Base-by-base conservation (phyloP, 139 green algal species). In the Eudorina sp. region DNA sequence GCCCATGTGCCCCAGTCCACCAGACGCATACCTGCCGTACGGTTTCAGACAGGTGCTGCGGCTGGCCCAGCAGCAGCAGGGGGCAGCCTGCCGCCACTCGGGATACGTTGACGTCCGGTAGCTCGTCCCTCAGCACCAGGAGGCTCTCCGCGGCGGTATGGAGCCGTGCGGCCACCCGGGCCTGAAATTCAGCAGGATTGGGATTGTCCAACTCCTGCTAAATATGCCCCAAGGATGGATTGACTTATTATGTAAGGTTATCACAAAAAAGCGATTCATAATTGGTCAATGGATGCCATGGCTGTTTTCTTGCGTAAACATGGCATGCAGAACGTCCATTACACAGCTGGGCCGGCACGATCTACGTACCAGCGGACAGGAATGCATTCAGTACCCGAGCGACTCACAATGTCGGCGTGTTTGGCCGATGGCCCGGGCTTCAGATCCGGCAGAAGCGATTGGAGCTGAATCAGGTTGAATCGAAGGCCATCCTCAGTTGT, bases 381-480 rank as follows among this genome's bases (percentile, higher is more conserved):
- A n/a, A n/a, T n/a, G n/a, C n/a, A n/a, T n/a, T n/a, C n/a, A n/a
- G 3, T 23, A 74, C 64, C 3, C 48, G 21, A 14, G 21, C 34
- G 25, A 38, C 84, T 55, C 43, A 89, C 73, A 55, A 89, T 31
- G 38, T 84, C 58, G 27, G 73, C 73, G 40, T 73, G 25, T 40
- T 85, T 85, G 46, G 73, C 58, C 7, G 13, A 43, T 27, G 46
- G 31, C 21, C 70, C 85, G 27, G 85, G 70, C n/a, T 40, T 66
- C 45, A 85, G 31, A 75, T 90, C 85, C n/a, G 85, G 75, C 43
- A 90, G 16, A 46, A 90, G 74, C 9, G 48, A 29, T 51, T 73
- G 60, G 14, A 90, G 85, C 46, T 48, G 31, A 18, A 29, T 25
- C 74, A 90, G 31, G 7, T 83, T 69, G 14, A 4, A 16, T 9